Conservation (phyloP, 1,284 basidiomycete species). For the Sanghuangporus baumii region DNA sequence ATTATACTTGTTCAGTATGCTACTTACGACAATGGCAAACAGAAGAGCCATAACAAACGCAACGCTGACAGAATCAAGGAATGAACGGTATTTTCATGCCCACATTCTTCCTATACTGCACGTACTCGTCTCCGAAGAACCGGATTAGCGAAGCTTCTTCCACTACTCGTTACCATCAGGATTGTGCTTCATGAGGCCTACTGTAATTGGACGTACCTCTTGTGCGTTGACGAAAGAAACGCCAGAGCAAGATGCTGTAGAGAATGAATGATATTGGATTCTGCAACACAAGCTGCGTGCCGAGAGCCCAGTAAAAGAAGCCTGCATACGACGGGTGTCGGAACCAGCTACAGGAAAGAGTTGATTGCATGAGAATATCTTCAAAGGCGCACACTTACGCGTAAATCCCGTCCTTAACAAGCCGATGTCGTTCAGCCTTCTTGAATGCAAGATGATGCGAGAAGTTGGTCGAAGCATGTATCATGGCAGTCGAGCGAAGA, state of each 20-base stretch:
- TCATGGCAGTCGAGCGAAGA: slow-evolving; percentile 88
- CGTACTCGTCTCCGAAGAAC: slow-evolving; percentile 83
- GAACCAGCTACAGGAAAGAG: slow-evolving; percentile 55
- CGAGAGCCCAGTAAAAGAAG: slow-evolving; percentile 97
- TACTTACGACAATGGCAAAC: neutral
- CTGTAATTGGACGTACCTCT: slow-evolving; percentile 41
- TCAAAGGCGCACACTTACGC: slow-evolving; percentile 43
- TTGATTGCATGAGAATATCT: neutral
- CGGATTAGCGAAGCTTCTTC: slow-evolving; percentile 70
- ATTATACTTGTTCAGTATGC: slow-evolving; percentile 2
- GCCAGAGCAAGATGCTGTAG: slow-evolving; percentile 65
- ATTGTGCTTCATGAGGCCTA: neutral
- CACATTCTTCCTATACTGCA: slow-evolving; percentile 61
- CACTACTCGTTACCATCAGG: slow-evolving; percentile 32
- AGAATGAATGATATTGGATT: slow-evolving; percentile 74
- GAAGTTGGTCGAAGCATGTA: slow-evolving; percentile 91
- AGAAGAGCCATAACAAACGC: neutral
- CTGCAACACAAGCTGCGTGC: slow-evolving; percentile 89
- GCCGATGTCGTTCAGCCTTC: slow-evolving; percentile 68
- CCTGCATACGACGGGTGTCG: slow-evolving; percentile 97
- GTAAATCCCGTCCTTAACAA: slow-evolving; percentile 87
- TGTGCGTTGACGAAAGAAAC: slow-evolving; percentile 85
- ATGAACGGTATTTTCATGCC: slow-evolving; percentile 74
- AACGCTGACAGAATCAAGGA: slow-evolving; percentile 26
- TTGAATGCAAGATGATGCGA: slow-evolving; percentile 79